Base-by-base conservation (phyloP, 2,329 filamentous ascomycete species). In the Pleurostoma richardsiae region DNA sequence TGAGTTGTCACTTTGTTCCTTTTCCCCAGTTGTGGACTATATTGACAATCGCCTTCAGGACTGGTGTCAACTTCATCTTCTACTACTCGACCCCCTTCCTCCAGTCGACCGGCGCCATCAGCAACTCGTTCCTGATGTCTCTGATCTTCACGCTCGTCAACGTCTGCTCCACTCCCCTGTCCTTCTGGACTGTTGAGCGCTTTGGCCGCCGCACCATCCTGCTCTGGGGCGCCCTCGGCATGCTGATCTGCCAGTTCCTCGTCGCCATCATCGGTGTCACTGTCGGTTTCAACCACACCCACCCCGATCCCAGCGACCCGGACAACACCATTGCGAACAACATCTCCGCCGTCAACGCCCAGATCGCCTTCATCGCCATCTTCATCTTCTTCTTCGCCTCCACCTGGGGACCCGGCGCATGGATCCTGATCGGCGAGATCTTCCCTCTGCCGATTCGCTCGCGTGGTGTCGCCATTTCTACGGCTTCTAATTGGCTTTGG, bases 61-160 rank as follows among this genome's bases (percentile, higher is more conserved):
- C 88, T 29, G 88, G 90, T 74, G 86, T 95, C 70, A 95, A 95
- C 78, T 95, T 92, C 70, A 88, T 94, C 76, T 94, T 91, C 75
- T 88, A 89, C 73, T 89, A 85, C 73, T 89, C 87, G 33, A 90
- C 88, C 31, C 82, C 86, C 49, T 95, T 95, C 82, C 87, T 95
- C 72, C 70, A 86, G 69, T 82, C 83, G 28, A 84, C 86, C 30
- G 85, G 85, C 55, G 86, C 86, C 58, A 89, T 95, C 59, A 56
- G 63, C 51, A 85, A 95, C 74, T 76, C 80, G 40, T 95, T 95
- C 79, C 67, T 95, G 57, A 90, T 94, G 63, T 86, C 84, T 49
- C 76, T 95, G 62, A 79, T 95, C 71, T 92, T 89, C 66, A 94
- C 87, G 52, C 79, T 94, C 45, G 88, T 95, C 74, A 95, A 95